Base-by-base conservation (phyloP, 768 basidiomycete genomes). In the Russula brevipes region DNA sequence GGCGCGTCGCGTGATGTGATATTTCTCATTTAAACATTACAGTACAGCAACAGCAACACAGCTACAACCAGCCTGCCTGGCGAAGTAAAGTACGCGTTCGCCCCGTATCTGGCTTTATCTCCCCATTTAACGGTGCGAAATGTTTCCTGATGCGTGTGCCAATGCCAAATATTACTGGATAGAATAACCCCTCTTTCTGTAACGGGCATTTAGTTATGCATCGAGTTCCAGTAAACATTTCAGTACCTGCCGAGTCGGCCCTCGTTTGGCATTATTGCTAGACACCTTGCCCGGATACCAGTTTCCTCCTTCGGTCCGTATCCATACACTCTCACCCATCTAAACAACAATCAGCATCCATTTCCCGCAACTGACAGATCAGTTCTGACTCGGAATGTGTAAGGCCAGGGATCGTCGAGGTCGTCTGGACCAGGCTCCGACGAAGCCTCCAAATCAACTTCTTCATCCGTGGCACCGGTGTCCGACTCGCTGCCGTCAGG, bases 51-150 rank as follows among this genome's bases (percentile, higher is more conserved):
- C 14, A 24, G 35, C 17, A 59, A 36, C 3, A 42, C n/a, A 35
- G 4, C 56, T 65, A 65, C 60, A 65, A 60, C 58, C 46, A 49
- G 12, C 57, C 58, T 11, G 56, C 59, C 30, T 53, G 38, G 16
- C 55, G 65, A 41, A 72, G 64, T 42, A 71, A 61, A 24, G 49
- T 60, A 47, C 72, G 70, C 10, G 70, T 65, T 47, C 59, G 60
- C 17, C 64, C 60, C 19, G 72, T 72, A 45, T 74, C 72, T 3
- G 70, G 73, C 57, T 69, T 72, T 57, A 74, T 70, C 54, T 66
- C 70, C 35, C 73, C 73, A 42, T 72, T 66, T 57, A 72, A 56
- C 4, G 72, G 71, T 16, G 72, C 69, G 41, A 73, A 69, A 35
- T 59, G 38, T 33, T 65, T 65, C 30, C 65, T 62, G 4, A 69